phyloP scores from a whole-genome alignment of 1,284 basidiomycete species.

The Trichosporon sp. region DNA sequence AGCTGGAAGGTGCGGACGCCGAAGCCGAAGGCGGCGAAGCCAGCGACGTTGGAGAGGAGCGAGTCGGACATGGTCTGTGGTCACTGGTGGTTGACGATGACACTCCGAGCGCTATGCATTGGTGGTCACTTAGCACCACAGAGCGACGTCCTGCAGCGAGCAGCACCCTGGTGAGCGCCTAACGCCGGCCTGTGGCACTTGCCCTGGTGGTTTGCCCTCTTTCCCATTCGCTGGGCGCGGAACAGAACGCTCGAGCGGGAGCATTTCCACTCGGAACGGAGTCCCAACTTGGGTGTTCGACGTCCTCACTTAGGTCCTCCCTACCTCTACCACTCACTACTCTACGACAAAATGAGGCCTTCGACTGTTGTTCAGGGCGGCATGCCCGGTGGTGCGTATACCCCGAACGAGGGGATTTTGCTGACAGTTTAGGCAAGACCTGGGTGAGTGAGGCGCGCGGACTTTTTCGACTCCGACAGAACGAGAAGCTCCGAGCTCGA shows the following conservation, averaged over 20 bases:
- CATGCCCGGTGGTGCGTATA: constrained; percentile 72
- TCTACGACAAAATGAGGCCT: constrained; percentile 65
- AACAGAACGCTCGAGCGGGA: constrained; percentile 13
- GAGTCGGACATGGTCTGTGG: constrained; percentile 61
- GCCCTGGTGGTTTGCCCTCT: constrained; percentile 1
- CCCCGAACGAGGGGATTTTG: background rate
- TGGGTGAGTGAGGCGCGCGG: constrained; percentile 36
- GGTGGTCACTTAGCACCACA: constrained; percentile 11
- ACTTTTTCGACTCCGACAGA: constrained; percentile 12
- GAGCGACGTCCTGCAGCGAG: background rate
- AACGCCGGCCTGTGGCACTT: constrained; percentile 19
- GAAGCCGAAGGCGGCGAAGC: constrained; percentile 76
- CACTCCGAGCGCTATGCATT: constrained; percentile 17
- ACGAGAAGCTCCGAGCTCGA: background rate
- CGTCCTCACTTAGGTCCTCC: background rate
- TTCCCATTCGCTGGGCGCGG: constrained; percentile 15
- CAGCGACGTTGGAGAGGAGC: constrained; percentile 70
- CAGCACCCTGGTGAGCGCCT: background rate
- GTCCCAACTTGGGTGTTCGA: constrained; percentile 6
- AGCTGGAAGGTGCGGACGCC: constrained; percentile 77
- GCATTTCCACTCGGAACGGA: constrained; percentile 19
- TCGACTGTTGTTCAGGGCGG: constrained; percentile 65
- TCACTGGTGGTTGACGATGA: constrained; percentile 19
- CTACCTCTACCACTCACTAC: constrained; percentile 20
- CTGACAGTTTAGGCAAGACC: constrained; percentile 47